Evolutionary conservation across 805 yeast genomes (phyloP), one percentile per base, ranked within the genome.

Genomic region (Pichia californica): DNA sequence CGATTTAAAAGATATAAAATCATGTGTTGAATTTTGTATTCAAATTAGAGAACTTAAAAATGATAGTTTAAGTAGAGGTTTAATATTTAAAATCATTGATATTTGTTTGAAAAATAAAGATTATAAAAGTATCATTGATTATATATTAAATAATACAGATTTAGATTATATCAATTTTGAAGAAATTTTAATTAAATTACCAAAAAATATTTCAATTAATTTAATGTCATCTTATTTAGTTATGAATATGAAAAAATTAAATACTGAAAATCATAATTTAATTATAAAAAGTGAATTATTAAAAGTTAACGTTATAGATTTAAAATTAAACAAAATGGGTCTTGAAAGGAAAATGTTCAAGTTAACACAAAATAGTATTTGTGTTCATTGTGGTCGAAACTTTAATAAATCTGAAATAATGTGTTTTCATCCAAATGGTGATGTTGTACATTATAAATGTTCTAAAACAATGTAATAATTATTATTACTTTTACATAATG

Each of bases 11-110:
- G 83, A 83, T 54, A 70, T 76, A 38, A 61, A 61, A 18, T 64
- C 67, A n/a, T 84, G 95, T 0, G 71, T 82, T 47, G 56, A 63
- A 3, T 84, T 84, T 53, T 81, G 93, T 48, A 60, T 72, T 1
- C 64, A 65, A 4, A 63, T 84, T 0, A 74, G 71, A 47, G 45
- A 45, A 3, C 45, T 52, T 10, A 49, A 49, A 26, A 38, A 38
- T 33, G 46, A 44, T 23, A 46, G 50, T 30, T 19, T 46, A 13
- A 35, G 48, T 38, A 38, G 35, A 26, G 50, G 48, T 7, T 28
- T 75, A 9, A 63, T 83, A n/a, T 75, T 75, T 40, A 69, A 67
- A 32, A 62, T 81, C 19, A 57, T 81, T 23, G 74, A 72, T 20
- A 47, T 64, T 33, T 67, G 68, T 40, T 49, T 70, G 15, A 27